Percentiles rank a stretch among this genome's conserved stretches.
These are phyloP conservation scores for Ganoderma leucocontextum DNA, from an alignment of 1,284 basidiomycete genomes.

Conservation along the genomic window DNA sequence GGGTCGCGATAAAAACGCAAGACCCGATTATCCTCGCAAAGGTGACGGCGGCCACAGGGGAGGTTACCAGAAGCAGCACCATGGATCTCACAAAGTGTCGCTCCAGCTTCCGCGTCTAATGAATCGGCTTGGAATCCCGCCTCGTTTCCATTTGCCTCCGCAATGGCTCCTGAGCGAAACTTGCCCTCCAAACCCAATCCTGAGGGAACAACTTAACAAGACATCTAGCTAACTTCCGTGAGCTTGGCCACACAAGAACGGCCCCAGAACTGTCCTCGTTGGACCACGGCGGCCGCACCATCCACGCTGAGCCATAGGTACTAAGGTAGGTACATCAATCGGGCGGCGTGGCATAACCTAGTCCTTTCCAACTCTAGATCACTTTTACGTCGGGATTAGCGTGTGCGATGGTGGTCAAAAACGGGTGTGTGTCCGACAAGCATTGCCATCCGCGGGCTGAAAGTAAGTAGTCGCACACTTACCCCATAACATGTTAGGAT, in stretches of 20 bases:
- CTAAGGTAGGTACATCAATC: not conserved
- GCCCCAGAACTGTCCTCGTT: not conserved
- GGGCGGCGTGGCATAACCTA: not conserved
- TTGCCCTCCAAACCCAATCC: not conserved
- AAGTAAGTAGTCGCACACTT: no score
- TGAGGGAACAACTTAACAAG: not conserved
- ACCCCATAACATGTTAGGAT: not conserved
- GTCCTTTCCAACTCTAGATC: not conserved
- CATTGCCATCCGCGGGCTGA: not conserved
- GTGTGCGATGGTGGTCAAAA: not conserved
- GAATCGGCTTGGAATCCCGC: not conserved
- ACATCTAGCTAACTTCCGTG: not conserved
- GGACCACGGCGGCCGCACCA: not conserved
- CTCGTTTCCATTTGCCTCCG: not conserved
- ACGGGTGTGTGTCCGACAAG: not conserved
- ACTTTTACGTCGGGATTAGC: not conserved
- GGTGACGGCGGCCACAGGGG: not conserved
- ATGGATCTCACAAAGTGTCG: not conserved
- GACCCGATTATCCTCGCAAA: not conserved
- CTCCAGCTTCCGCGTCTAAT: not conserved
- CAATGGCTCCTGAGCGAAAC: not conserved
- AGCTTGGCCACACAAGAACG: not conserved
- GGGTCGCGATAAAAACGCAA: not conserved
- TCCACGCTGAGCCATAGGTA: not conserved
- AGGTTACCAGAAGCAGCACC: not conserved